phyloP scores from a whole-genome alignment of 176 grass and related monocot species.

The Puya raimondii region DNA sequence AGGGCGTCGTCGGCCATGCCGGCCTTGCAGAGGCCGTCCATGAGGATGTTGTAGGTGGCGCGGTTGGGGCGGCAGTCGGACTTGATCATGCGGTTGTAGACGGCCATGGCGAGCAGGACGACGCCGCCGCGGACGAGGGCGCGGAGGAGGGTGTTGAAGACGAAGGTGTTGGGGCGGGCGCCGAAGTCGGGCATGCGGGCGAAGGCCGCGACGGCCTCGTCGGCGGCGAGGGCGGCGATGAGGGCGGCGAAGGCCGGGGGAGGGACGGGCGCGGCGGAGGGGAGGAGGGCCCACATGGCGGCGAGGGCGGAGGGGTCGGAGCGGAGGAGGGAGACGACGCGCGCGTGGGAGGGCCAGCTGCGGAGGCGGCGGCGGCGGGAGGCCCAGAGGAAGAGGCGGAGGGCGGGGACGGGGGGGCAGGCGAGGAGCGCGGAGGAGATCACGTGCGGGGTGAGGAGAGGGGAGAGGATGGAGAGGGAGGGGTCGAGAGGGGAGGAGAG shows the following conservation, averaged over 20 bases:
- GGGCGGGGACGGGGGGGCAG: constrained; percentile 23
- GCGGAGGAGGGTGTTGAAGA: constrained; percentile 56
- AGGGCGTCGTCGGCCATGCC: constrained; percentile 33
- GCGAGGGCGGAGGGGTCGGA: constrained; percentile 21
- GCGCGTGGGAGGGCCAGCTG: constrained; percentile 31
- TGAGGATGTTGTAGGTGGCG: constrained; percentile 53
- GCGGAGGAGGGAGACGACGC: constrained; percentile 38
- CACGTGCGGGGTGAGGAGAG: constrained; percentile 38
- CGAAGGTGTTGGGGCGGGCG: constrained; percentile 42
- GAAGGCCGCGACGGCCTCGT: constrained; percentile 57
- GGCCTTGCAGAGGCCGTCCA: constrained; percentile 48
- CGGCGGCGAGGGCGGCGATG: constrained; percentile 37
- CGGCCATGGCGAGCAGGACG: constrained; percentile 54
- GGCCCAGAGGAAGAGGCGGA: constrained; percentile 79
- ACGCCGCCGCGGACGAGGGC: constrained; percentile 42
- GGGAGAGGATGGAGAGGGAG: constrained; percentile 42
- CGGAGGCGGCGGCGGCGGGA: constrained; percentile 39
- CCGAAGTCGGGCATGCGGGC: constrained; percentile 67
- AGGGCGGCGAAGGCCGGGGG: constrained; percentile 48
- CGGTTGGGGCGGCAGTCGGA: constrained; percentile 28
- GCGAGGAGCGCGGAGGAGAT: constrained; percentile 45
- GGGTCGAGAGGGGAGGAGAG: constrained; percentile 30
- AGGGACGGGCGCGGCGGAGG: constrained; percentile 14
- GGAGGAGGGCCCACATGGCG: constrained; percentile 44
- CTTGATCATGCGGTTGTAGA: constrained; percentile 67